Evolutionary conservation across 169 alveolate species (phyloP).

Genomic region (Plasmodium cynomolgi): DNA sequence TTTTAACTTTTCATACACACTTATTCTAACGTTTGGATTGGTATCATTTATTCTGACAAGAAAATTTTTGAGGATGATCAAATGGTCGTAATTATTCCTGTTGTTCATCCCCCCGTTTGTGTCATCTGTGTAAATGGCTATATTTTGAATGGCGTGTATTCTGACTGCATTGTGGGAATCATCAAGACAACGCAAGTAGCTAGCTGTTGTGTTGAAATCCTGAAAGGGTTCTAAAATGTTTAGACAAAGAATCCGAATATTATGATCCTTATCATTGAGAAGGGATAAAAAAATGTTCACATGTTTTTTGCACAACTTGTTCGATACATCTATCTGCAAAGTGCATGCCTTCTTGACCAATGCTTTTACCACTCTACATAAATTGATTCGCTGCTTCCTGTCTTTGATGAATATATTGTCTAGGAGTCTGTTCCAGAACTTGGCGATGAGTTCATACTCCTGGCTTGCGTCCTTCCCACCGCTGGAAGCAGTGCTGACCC

Average conservation of each 20-base stretch:
- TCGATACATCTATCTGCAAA: conserved; percentile 79
- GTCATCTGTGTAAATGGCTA: conserved; percentile 32
- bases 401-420: conserved; percentile 76
- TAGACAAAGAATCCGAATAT: conserved; percentile 56
- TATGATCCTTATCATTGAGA: conserved; percentile 76
- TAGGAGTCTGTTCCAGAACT: conserved; percentile 79
- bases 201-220: conserved; percentile 45
- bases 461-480: background rate
- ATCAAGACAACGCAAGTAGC: conserved; percentile 58
- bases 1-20: conserved; percentile 70
- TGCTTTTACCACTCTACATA: conserved; percentile 61
- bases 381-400: conserved; percentile 73
- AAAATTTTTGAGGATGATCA: conserved; percentile 27
- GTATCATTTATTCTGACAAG: conserved; percentile 56
- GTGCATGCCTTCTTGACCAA: conserved; percentile 77
- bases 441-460: conserved; percentile 56
- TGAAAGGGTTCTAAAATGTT: conserved; percentile 75
- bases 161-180: conserved; percentile 62
- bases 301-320: conserved; percentile 77
- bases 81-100: conserved; percentile 38
- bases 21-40: conserved; percentile 43
- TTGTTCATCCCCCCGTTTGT: background rate
- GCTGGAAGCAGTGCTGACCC: background rate
- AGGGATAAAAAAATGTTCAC: conserved; percentile 76
- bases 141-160: conserved; percentile 50